A percentile compares a stretch with the other conserved stretches of the same genome.
These are phyloP conservation scores for Calycina herbarum DNA, from an alignment of 2,329 filamentous ascomycete species.

Conservation along the genomic window DNA sequence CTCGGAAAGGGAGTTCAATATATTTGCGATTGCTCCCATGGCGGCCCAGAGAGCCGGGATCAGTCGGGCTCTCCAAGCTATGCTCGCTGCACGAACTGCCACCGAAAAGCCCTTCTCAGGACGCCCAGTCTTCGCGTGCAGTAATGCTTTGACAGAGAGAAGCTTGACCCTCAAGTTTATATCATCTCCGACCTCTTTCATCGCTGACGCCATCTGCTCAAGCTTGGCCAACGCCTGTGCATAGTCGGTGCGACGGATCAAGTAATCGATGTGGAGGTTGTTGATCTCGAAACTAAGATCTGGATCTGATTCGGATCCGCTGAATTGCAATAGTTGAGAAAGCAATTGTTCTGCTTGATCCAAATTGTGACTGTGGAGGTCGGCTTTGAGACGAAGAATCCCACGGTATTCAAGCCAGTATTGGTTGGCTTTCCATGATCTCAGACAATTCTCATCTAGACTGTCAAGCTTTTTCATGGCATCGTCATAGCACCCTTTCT, in stretches of 20 bases:
- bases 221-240: conserved; percentile 53
- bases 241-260: conserved; percentile 54
- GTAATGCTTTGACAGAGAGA: conserved; percentile 59
- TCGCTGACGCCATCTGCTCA: conserved; percentile 49
- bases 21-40: conserved; percentile 54
- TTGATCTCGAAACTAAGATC: conserved; percentile 60
- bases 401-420: conserved; percentile 68
- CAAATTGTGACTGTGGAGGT: conserved; percentile 59
- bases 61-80: conserved; percentile 58
- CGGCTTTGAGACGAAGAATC: conserved; percentile 63
- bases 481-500: conserved; percentile 69
- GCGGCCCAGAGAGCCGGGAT: conserved; percentile 63
- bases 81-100: conserved; percentile 62
- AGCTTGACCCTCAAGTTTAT: conserved; percentile 61
- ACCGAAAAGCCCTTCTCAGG: conserved; percentile 66
- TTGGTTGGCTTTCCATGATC: conserved; percentile 76
- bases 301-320: conserved; percentile 48
- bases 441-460: conserved; percentile 61
- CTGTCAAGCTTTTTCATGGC: conserved; percentile 61
- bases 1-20: conserved; percentile 61
- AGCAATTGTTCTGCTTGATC: conserved; percentile 57
- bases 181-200: conserved; percentile 58
- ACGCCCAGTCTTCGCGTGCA: conserved; percentile 59
- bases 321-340: conserved; percentile 50
- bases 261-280: conserved; percentile 60